A percentile compares a stretch with the other conserved stretches of the same genome.
phyloP scores from a whole-genome alignment of 768 basidiomycete species.

The Leccinellum rugosiceps region DNA sequence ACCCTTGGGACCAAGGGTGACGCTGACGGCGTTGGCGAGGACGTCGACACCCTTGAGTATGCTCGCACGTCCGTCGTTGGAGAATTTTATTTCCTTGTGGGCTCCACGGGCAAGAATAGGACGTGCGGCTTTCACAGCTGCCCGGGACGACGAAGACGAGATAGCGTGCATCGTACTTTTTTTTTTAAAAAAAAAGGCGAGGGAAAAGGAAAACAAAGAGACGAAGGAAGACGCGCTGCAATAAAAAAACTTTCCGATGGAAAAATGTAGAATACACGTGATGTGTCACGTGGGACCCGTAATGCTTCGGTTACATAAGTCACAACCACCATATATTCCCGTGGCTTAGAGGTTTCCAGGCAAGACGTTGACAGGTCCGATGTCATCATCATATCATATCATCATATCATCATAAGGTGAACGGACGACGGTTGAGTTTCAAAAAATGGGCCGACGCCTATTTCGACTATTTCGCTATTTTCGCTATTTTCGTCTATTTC shows the following conservation, averaged over 20 bases:
- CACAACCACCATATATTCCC: no score
- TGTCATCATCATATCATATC: no score
- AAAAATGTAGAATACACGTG: slow-evolving; percentile 35
- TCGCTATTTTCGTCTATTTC: no score
- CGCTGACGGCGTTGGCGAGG: slow-evolving; percentile 94
- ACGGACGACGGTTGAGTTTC: no score
- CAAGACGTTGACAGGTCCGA: no score
- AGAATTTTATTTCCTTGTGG: slow-evolving; percentile 97
- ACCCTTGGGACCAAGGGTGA: slow-evolving; percentile 97
- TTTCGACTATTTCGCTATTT: no score
- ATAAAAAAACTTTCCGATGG: slow-evolving; percentile 24
- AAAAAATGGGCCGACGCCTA: no score
- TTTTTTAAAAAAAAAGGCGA: slow-evolving; percentile 3
- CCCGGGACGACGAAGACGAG: slow-evolving; percentile 59
- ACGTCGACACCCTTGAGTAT: slow-evolving; percentile 96
- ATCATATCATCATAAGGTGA: no score
- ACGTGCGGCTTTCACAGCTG: slow-evolving; percentile 54
- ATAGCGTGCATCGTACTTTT: slow-evolving; percentile 62
- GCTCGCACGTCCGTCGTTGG: slow-evolving; percentile 89
- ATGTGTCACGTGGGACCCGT: slow-evolving; percentile 11
- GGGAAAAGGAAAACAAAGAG: slow-evolving; percentile 2
- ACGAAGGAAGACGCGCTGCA: slow-evolving; percentile 6
- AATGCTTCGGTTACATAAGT: no score
- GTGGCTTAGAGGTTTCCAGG: no score
- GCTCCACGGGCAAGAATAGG: slow-evolving; percentile 64